Evolutionary conservation across 2,329 filamentous ascomycete species (phyloP).

Genomic region (Trichoderma brevicompactum): DNA sequence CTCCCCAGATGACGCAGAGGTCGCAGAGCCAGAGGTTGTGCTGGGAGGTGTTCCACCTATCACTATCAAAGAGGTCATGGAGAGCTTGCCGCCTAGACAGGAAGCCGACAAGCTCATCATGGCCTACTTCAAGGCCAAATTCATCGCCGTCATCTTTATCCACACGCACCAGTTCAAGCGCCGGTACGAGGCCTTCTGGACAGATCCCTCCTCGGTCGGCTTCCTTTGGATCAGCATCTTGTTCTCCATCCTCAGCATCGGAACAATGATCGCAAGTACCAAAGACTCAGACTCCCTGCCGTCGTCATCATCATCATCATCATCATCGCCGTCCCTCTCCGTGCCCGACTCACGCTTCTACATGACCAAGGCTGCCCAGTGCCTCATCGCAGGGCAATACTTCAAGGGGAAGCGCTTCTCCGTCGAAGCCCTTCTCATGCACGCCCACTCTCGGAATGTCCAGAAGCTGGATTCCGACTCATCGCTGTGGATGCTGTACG

Average conservation of each 20-base stretch:
- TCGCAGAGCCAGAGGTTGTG: conserved; percentile 42
- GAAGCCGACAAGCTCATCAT: conserved; percentile 45
- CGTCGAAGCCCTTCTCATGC: conserved; percentile 55
- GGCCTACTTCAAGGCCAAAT: conserved; percentile 48
- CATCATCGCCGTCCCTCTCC: conserved; percentile 26
- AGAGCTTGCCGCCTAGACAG: conserved; percentile 42
- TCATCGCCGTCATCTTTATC: conserved; percentile 45
- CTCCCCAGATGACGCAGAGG: neutral
- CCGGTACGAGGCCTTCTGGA: conserved; percentile 55
- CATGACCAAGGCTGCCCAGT: conserved; percentile 48
- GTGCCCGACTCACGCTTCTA: conserved; percentile 40
- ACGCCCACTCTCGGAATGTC: conserved; percentile 49
- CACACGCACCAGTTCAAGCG: conserved; percentile 53
- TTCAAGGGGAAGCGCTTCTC: conserved; percentile 50
- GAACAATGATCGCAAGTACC: conserved; percentile 43
- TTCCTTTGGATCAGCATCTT: conserved; percentile 57
- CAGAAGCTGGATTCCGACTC: conserved; percentile 49
- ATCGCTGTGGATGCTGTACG: conserved; percentile 53
- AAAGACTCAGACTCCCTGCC: conserved; percentile 33
- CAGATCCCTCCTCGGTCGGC: conserved; percentile 44
- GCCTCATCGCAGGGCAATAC: conserved; percentile 54
- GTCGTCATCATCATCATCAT: neutral
- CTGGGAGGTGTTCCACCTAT: conserved; percentile 38
- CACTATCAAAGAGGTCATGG: conserved; percentile 41
- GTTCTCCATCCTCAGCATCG: conserved; percentile 52